Percentiles rank a stretch among this genome's conserved stretches.
phyloP scores from a whole-genome alignment of 257 asterid genomes.

The Verbascum thapsus region DNA sequence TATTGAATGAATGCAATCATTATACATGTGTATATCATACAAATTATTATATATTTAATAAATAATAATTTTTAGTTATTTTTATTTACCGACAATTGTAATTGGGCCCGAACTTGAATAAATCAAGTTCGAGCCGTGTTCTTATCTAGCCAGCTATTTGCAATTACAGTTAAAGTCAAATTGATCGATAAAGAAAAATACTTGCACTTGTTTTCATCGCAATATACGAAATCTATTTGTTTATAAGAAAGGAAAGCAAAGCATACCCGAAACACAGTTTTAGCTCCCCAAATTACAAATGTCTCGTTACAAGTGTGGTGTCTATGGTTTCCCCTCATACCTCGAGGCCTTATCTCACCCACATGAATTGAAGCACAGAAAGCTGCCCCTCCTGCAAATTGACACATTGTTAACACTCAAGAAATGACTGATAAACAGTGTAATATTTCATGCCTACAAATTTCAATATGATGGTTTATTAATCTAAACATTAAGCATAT shows the following conservation, averaged over 20 bases:
- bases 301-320: constrained; percentile 92
- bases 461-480: neutral
- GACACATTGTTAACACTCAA: constrained; percentile 24
- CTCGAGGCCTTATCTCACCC: constrained; percentile 85
- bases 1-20: no score
- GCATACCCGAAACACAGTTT: constrained; percentile 82
- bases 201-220: no score
- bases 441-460: neutral
- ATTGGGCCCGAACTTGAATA: no score
- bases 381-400: constrained; percentile 73
- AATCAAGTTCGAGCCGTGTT: no score
- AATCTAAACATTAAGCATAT: neutral
- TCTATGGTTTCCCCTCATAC: constrained; percentile 86
- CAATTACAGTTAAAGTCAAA: no score
- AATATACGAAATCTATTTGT: neutral
- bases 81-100: no score
- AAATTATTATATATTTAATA: no score
- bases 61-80: neutral
- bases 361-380: constrained; percentile 70
- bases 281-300: constrained; percentile 93
- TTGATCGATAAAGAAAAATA: no score
- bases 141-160: no score
- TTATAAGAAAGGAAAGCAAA: constrained; percentile 26
- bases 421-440: neutral
- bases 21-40: no score